Conservation (phyloP, 2,329 filamentous ascomycete genomes). For the Rutstroemia sp. region DNA sequence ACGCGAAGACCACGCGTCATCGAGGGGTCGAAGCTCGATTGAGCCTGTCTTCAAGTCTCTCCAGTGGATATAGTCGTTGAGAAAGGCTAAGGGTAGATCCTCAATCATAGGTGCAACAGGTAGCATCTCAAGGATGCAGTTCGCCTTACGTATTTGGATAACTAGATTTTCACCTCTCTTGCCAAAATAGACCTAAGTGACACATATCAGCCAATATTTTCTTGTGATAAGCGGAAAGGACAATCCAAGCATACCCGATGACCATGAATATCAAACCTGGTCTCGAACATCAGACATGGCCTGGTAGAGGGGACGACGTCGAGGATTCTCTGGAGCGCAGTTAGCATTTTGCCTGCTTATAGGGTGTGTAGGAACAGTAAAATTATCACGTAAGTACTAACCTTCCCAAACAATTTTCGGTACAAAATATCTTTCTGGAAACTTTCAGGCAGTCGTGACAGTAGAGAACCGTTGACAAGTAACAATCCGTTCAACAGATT, state of each 20-base stretch:
- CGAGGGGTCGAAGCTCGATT: constrained; percentile 19
- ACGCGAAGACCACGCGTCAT: constrained; percentile 23
- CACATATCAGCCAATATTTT: no score
- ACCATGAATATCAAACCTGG: constrained; percentile 21
- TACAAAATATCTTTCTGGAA: constrained; percentile 11
- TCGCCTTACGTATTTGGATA: constrained; percentile 17
- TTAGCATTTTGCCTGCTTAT: background rate
- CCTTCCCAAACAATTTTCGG: constrained; percentile 14
- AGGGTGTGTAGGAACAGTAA: no score
- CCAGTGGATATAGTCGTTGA: constrained; percentile 16
- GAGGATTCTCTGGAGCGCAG: constrained; percentile 14
- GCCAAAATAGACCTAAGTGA: constrained; percentile 29
- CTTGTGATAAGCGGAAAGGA: background rate
- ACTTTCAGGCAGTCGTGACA: no score
- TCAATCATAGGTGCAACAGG: constrained; percentile 4
- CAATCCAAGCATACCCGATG: constrained; percentile 18
- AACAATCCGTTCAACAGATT: no score
- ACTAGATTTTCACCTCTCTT: constrained; percentile 26
- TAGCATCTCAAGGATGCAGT: constrained; percentile 13
- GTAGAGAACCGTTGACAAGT: no score
- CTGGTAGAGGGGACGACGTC: constrained; percentile 27
- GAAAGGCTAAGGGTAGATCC: constrained; percentile 13
- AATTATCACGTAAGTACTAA: background rate
- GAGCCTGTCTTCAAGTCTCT: background rate
- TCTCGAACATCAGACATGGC: constrained; percentile 32